Conservation (phyloP, 108 stramenopile species). For the Cyclostephanos tholiformis region DNA sequence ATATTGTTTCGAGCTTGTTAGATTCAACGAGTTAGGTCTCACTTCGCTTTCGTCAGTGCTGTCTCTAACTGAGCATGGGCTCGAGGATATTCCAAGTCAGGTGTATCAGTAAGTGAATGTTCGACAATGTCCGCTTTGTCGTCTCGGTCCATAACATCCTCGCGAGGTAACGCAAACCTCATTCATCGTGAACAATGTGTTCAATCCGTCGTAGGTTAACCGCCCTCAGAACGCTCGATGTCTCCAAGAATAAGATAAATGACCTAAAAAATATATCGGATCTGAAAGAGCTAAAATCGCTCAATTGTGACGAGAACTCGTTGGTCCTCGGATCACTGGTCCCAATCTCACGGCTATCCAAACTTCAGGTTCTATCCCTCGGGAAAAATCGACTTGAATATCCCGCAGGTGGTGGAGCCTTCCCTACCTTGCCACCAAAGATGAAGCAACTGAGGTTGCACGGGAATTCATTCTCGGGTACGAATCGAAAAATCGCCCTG, state of each 20-base stretch:
- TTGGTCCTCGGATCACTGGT: constrained; percentile 53
- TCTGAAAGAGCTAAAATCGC: constrained; percentile 69
- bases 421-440: constrained; percentile 56
- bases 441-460: constrained; percentile 67
- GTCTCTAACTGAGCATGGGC: constrained; percentile 78
- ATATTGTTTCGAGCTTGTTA: not conserved
- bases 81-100: constrained; percentile 64
- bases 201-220: constrained; percentile 53
- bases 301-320: constrained; percentile 77
- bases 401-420: constrained; percentile 21
- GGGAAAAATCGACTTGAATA: constrained; percentile 69
- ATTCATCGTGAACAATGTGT: constrained; percentile 5
- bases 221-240: constrained; percentile 71
- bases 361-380: constrained; percentile 70
- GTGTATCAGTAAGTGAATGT: constrained; percentile 67
- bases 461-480: constrained; percentile 51
- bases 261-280: constrained; percentile 51
- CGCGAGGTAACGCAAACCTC: not conserved
- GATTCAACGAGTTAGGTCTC: not conserved
- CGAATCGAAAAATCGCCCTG: not conserved
- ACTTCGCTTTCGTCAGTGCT: constrained; percentile 48
- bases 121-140: not conserved
- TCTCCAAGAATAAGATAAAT: constrained; percentile 73
- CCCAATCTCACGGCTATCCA: constrained; percentile 57
- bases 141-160: not conserved